Percentiles rank a stretch among this genome's conserved stretches.
These are phyloP conservation scores for Candida khao-thaluensis DNA, from an alignment of 805 yeast genomes.

Conservation along the genomic window DNA sequence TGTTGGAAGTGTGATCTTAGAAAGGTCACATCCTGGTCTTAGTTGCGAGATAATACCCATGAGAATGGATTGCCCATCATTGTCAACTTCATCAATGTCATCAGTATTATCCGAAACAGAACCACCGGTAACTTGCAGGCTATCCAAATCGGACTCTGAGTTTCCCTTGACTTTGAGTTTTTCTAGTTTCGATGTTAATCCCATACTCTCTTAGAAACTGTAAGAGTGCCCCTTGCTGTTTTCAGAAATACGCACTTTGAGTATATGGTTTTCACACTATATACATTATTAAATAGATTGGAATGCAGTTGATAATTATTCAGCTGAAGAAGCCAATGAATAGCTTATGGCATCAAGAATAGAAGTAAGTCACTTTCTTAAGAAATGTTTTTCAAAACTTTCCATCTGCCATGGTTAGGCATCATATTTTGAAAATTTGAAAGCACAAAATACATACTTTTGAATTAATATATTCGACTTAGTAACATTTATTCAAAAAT, in stretches of 20 bases:
- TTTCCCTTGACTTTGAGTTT: not conserved
- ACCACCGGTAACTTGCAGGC: not conserved
- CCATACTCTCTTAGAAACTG: conserved; percentile 2
- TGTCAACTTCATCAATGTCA: conserved; percentile 91
- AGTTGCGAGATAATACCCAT: conserved; percentile 87
- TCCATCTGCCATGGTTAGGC: too few relatives aligned
- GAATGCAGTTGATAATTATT: too few relatives aligned
- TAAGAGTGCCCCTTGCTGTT: not conserved
- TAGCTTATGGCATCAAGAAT: too few relatives aligned
- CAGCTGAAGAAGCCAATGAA: too few relatives aligned
- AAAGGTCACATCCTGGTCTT: conserved; percentile 87
- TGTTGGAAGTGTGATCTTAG: conserved; percentile 91
- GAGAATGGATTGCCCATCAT: conserved; percentile 81
- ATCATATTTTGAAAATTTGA: too few relatives aligned
- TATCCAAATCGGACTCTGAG: not conserved
- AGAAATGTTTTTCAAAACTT: too few relatives aligned
- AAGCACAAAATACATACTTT: too few relatives aligned
- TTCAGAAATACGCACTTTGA: not conserved
- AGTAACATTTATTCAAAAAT: too few relatives aligned
- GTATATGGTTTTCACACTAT: not conserved
- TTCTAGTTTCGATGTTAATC: conserved; percentile 10
- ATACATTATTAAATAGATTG: too few relatives aligned
- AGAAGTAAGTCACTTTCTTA: too few relatives aligned
- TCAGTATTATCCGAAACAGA: conserved; percentile 33
- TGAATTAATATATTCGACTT: too few relatives aligned